Conservation (phyloP, 495 filamentous ascomycete genomes). For the Trichocladium antarcticum region DNA sequence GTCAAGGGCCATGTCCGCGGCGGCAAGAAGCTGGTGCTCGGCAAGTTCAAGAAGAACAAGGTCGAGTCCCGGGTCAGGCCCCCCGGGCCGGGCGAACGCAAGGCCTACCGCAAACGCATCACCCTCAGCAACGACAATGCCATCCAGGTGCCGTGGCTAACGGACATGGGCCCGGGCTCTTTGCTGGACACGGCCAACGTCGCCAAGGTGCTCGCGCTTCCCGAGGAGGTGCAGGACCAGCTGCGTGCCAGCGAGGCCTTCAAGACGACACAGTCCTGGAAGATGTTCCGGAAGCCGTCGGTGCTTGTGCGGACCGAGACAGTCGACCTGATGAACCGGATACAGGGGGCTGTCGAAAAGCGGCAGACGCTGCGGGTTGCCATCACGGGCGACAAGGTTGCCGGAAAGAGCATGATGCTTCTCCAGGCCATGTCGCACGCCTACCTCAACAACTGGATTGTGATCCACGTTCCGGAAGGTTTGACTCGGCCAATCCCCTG, state of each 20-base stretch:
- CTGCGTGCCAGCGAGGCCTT: constrained; percentile 78
- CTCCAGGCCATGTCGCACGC: constrained; percentile 78
- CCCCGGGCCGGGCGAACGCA: constrained; percentile 67
- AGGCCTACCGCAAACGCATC: constrained; percentile 74
- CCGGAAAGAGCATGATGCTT: constrained; percentile 76
- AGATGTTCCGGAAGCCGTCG: constrained; percentile 67
- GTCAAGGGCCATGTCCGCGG: constrained; percentile 22
- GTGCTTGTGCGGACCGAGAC: constrained; percentile 65
- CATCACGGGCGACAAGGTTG: constrained; percentile 58
- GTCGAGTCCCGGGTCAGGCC: constrained; percentile 32
- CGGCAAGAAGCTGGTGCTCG: constrained; percentile 31
- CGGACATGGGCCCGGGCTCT: constrained; percentile 45
- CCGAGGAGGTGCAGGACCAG: constrained; percentile 59
- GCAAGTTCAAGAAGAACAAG: constrained; percentile 48
- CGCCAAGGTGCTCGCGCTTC: constrained; percentile 58
- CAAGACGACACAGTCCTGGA: constrained; percentile 84
- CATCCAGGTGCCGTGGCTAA: constrained; percentile 55
- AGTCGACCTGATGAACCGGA: constrained; percentile 51
- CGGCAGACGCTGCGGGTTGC: constrained; percentile 54
- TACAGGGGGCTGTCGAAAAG: constrained; percentile 43
- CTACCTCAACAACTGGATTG: constrained; percentile 74
- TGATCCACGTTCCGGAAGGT: constrained; percentile 89
- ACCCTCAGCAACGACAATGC: constrained; percentile 91
- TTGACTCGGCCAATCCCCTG: neutral
- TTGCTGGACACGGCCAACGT: constrained; percentile 43